Evolutionary conservation across 2,329 filamentous ascomycete genomes (phyloP), one percentile per base, ranked within the genome.

Genomic region (Xylariaceae sp.): DNA sequence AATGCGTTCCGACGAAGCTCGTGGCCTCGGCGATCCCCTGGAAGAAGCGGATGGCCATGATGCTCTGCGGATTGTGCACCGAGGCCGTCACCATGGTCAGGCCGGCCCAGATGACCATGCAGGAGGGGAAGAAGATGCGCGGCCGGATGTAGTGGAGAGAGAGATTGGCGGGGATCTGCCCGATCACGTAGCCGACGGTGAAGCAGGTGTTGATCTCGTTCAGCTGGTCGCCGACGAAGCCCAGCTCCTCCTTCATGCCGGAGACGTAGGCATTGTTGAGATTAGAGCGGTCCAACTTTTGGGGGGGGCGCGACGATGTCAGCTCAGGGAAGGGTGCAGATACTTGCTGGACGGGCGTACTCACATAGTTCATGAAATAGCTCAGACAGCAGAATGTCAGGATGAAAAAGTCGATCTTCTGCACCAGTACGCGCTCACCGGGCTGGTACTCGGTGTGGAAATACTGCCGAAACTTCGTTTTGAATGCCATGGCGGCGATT

Each of bases 371-470:
- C 50, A 73, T 64, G 41, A 78, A 72, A 52, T 77, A 78, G 49
- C 68, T 73, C 37, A 83, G 54, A 53, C 78, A 83, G 59, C 79
- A 82, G 53, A 82, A 82, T 0, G 74, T 79, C 34, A 83, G 59
- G 50, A 82, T 81, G 61, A 81, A 82, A 52, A 81, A 81, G 55
- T 82, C 79, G 36, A 81, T 76, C 62, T 78, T 81, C 31, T 66
- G 69, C 4, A 82, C 63, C 22, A 81, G 60, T 44, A 64, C 66
- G 24, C 61, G 58, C 50, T 72, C 69, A 12, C 57, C 57, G 18
- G 58, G 57, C 30, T 54, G 48, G 40, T 60, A 60, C 12, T 57
- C 55, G 35, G 46, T 50, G 41, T 54, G 57, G 41, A 62, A 56
- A 38, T 61, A 61, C 28, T 55, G 51, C 37, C 49, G 51, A 9